These are phyloP conservation scores for Alloteropsis semialata DNA, from an alignment of 176 grass and related monocot species.

Conservation along the genomic window DNA sequence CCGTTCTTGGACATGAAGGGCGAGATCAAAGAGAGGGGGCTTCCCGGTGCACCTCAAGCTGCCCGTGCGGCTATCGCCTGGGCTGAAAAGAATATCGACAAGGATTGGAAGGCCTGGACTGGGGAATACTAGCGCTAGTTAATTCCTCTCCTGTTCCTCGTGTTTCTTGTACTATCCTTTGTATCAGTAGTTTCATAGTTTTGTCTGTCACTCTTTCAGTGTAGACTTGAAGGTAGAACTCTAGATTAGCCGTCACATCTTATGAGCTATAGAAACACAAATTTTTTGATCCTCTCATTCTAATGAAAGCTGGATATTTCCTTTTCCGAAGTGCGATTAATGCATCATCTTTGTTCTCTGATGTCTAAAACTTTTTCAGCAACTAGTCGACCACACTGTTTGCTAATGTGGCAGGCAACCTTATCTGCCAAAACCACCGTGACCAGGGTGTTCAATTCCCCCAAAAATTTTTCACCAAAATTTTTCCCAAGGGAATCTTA, in stretches of 20 bases:
- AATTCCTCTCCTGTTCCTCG: background rate
- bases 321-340: background rate
- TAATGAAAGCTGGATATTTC: background rate
- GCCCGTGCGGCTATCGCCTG: conserved; percentile 69
- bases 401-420: conserved; percentile 1
- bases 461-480: too few relatives aligned
- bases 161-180: conserved; percentile 5
- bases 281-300: background rate
- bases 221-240: background rate
- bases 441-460: too few relatives aligned
- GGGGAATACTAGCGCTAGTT: conserved; percentile 44
- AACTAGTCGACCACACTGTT: background rate
- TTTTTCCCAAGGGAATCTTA: too few relatives aligned
- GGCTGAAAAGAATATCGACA: conserved; percentile 81
- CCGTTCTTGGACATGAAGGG: conserved; percentile 88
- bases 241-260: conserved; percentile 25
- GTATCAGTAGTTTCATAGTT: background rate
- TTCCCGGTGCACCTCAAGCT: conserved; percentile 65
- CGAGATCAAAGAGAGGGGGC: conserved; percentile 55
- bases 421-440: background rate
- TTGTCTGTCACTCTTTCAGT: background rate
- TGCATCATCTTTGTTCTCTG: background rate
- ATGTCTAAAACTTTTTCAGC: background rate
- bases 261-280: background rate
- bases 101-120: conserved; percentile 81